Percentiles rank a stretch among this genome's conserved stretches.
These are phyloP conservation scores for Gnetum montanum DNA, from an alignment of 75 land plant genomes.

Conservation along the genomic window DNA sequence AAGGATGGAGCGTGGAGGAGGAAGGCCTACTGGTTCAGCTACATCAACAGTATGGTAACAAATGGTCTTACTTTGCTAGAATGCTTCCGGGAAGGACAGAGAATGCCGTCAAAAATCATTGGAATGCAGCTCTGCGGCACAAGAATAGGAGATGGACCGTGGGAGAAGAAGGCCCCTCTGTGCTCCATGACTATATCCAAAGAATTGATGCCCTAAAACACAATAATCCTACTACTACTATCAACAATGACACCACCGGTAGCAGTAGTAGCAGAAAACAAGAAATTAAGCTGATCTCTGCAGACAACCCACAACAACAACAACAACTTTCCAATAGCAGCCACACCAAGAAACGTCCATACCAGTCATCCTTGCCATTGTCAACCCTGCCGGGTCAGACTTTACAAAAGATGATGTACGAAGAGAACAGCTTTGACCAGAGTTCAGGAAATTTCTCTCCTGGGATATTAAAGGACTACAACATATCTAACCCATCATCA, in stretches of 20 bases:
- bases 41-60: constrained; percentile 60
- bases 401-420: too few relatives aligned
- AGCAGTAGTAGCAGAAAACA: background rate
- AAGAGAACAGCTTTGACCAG: background rate
- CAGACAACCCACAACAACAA: background rate
- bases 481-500: background rate
- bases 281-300: too few relatives aligned
- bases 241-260: background rate
- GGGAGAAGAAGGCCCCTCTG: background rate
- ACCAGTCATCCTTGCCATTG: background rate
- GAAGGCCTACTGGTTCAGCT: constrained; percentile 6
- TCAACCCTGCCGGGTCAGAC: too few relatives aligned
- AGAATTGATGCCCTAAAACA: background rate
- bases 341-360: background rate
- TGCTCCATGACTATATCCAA: constrained; percentile 5
- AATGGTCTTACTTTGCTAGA: constrained; percentile 84
- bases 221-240: background rate
- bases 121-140: constrained; percentile 79
- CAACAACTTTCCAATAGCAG: background rate
- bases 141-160: constrained; percentile 37
- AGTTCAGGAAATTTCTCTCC: background rate
- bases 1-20: constrained; percentile 53
- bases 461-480: background rate
- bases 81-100: constrained; percentile 73
- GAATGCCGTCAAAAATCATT: constrained; percentile 80